phyloP scores from a whole-genome alignment of 73 alveolate species.

The Paramecium tetraurelia region DNA sequence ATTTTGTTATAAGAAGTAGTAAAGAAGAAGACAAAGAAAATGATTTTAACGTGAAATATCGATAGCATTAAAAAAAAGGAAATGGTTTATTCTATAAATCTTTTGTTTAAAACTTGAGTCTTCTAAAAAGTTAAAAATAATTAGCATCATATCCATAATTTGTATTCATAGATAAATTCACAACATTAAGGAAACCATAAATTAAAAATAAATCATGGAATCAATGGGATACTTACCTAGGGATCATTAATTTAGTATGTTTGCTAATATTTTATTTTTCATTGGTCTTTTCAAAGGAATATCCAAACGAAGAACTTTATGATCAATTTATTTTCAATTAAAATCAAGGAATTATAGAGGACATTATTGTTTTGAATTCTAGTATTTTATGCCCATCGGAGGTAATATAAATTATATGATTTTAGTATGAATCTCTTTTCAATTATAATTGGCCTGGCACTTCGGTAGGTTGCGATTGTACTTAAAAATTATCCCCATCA shows the following conservation, averaged over 20 bases:
- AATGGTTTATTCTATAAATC: too few relatives aligned
- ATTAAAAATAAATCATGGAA: too few relatives aligned
- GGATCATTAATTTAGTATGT: neutral
- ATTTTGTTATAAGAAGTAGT: too few relatives aligned
- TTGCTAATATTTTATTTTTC: neutral
- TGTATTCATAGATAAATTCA: too few relatives aligned
- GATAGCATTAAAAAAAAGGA: too few relatives aligned
- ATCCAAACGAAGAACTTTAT: neutral
- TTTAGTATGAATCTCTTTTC: neutral
- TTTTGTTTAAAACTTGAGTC: too few relatives aligned
- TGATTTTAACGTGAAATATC: too few relatives aligned
- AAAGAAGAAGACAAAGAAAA: too few relatives aligned
- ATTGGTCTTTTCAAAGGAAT: neutral
- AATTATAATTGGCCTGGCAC: slow-evolving; percentile 22
- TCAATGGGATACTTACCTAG: neutral
- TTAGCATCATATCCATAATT: too few relatives aligned
- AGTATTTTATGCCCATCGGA: neutral
- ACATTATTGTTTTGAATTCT: neutral
- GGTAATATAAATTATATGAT: neutral
- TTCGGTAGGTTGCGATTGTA: neutral
- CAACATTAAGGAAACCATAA: too few relatives aligned
- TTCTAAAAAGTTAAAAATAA: too few relatives aligned
- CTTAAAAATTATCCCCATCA: neutral
- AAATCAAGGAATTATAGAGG: neutral
- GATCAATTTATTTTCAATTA: neutral